Conservation (phyloP, 2,329 filamentous ascomycete species). For the Chaetomium sp. region DNA sequence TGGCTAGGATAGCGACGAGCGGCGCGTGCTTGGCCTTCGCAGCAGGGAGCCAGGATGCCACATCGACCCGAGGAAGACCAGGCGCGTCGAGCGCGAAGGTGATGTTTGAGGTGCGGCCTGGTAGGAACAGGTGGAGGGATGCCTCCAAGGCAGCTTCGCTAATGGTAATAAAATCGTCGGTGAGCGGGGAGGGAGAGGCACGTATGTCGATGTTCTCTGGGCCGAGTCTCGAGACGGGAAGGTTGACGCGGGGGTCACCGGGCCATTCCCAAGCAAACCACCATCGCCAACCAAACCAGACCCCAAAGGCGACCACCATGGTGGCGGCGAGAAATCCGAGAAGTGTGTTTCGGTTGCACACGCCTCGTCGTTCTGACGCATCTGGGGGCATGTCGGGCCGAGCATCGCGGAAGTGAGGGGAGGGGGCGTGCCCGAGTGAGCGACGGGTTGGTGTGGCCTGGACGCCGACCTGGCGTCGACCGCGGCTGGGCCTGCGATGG, state of each 20-base stretch:
- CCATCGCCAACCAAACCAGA: background rate
- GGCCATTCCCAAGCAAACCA: background rate
- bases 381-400: background rate
- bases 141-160: background rate
- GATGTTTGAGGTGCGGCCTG: background rate
- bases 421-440: no score
- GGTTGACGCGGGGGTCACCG: constrained; percentile 1
- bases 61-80: background rate
- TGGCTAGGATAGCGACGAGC: background rate
- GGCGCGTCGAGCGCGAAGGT: constrained; percentile 3
- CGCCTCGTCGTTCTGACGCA: no score
- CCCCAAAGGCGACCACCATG: background rate
- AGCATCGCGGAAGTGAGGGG: no score
- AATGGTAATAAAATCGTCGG: background rate
- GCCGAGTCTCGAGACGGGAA: background rate
- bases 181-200: background rate
- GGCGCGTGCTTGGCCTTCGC: background rate
- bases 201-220: background rate
- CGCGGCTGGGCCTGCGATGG: background rate
- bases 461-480: no score
- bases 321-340: background rate
- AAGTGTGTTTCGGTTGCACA: background rate
- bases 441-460: no score
- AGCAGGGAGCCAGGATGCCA: background rate
- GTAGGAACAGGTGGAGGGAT: background rate